phyloP scores from a whole-genome alignment of 139 green algal species.

The Volvox reticuliferus region DNA sequence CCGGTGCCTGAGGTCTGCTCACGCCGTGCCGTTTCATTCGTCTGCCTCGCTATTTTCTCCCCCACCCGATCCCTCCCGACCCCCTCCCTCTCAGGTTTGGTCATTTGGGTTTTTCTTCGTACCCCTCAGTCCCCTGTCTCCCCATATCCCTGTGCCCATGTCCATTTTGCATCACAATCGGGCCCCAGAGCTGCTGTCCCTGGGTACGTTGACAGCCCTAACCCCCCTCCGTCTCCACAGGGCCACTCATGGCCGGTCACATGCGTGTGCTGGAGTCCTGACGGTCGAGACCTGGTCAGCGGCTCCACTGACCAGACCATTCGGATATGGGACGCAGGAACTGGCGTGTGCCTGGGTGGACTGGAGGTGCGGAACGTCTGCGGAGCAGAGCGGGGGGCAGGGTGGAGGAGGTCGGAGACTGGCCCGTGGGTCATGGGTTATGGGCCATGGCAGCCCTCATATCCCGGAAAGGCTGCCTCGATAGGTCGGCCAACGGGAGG shows the following conservation, averaged over 20 bases:
- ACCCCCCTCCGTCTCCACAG: neutral
- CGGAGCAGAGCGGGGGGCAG: neutral
- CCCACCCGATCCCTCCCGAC: neutral
- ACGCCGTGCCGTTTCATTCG: neutral
- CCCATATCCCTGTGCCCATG: neutral
- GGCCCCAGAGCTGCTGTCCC: too few species aligned
- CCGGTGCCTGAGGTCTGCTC: too few species aligned
- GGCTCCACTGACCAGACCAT: neutral
- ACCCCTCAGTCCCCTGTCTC: neutral
- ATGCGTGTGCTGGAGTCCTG: neutral
- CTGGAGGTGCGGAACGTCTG: neutral
- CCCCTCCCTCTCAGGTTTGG: too few species aligned
- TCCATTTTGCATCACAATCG: too few species aligned
- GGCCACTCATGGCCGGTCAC: constrained; percentile 23
- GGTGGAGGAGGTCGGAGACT: too few species aligned
- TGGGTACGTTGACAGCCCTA: neutral
- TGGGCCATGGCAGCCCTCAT: too few species aligned
- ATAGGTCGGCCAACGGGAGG: too few species aligned
- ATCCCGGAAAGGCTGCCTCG: too few species aligned
- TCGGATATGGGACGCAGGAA: constrained; percentile 3
- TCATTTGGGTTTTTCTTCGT: neutral
- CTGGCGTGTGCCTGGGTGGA: neutral
- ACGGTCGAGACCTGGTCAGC: neutral
- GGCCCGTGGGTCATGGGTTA: too few species aligned
- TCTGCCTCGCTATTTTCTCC: neutral